These are phyloP conservation scores for Arthrobotrys entomopaga DNA, from an alignment of 2,329 filamentous ascomycete species.

Conservation along the genomic window DNA sequence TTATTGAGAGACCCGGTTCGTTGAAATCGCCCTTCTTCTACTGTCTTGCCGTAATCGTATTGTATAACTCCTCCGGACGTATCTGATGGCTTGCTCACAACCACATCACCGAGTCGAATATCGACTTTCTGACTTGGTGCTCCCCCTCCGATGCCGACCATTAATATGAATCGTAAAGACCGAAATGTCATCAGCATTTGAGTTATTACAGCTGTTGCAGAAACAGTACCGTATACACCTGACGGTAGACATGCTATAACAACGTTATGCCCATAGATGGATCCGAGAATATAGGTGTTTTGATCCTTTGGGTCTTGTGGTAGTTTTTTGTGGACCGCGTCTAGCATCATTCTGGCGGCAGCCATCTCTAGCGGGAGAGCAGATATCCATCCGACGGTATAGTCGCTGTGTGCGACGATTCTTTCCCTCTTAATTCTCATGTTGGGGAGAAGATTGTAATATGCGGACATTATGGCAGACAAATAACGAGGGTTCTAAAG, in stretches of 20 bases:
- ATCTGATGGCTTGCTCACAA: constrained; percentile 19
- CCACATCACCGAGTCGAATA: constrained; percentile 23
- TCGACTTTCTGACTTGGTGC: not conserved
- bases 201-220: constrained; percentile 60
- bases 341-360: constrained; percentile 55
- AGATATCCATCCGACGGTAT: constrained; percentile 54
- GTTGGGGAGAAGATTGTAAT: too few relatives aligned
- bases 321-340: constrained; percentile 51
- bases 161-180: constrained; percentile 62
- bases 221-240: constrained; percentile 56
- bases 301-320: constrained; percentile 40
- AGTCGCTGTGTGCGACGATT: not conserved
- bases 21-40: constrained; percentile 14
- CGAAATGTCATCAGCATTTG: constrained; percentile 56
- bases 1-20: constrained; percentile 7
- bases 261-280: constrained; percentile 60
- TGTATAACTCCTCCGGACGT: constrained; percentile 4
- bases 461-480: too few relatives aligned
- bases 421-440: too few relatives aligned
- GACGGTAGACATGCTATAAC: constrained; percentile 60
- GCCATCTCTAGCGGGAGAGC: constrained; percentile 53
- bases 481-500: too few relatives aligned
- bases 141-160: constrained; percentile 64
- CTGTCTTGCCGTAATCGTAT: constrained; percentile 30
- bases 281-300: constrained; percentile 58